A percentile compares a stretch with the other conserved stretches of the same genome.
Conservation (phyloP, 2,329 filamentous ascomycete genomes). For the Aureobasidium sp. region DNA sequence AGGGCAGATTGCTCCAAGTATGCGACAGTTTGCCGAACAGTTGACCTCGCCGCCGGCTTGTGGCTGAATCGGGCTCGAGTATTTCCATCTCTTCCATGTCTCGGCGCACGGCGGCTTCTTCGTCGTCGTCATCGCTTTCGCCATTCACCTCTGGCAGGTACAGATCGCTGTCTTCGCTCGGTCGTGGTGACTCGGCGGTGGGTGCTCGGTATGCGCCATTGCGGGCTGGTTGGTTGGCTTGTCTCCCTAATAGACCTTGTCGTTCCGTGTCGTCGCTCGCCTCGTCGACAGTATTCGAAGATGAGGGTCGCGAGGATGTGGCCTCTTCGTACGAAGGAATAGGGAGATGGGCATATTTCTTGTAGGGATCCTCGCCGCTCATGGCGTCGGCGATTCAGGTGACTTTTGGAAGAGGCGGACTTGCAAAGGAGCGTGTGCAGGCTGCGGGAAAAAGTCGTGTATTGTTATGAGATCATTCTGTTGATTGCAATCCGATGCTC, state of each 20-base stretch:
- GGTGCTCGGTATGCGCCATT: conserved; percentile 62
- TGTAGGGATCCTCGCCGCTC: conserved; percentile 7
- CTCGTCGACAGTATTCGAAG: conserved; percentile 46
- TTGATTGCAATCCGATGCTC: not conserved
- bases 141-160: conserved; percentile 46
- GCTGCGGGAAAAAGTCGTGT: not conserved
- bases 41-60: conserved; percentile 23
- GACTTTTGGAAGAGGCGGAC: not conserved
- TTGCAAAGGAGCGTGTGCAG: not conserved
- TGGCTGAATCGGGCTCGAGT: conserved; percentile 46
- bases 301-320: conserved; percentile 44
- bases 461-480: conserved; percentile 17
- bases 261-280: conserved; percentile 64
- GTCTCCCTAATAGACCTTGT: conserved; percentile 58
- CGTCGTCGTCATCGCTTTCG: conserved; percentile 42
- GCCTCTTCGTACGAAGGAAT: conserved; percentile 83
- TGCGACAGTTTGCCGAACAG: conserved; percentile 46
- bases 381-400: not conserved
- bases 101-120: conserved; percentile 53
- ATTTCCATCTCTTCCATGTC: conserved; percentile 88
- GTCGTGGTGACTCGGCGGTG: conserved; percentile 72
- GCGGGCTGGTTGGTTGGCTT: conserved; percentile 19
- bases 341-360: conserved; percentile 41
- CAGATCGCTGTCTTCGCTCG: conserved; percentile 44
- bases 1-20: conserved; percentile 43